Conservation (phyloP, 1,284 basidiomycete species). For the Cerrena zonata region DNA sequence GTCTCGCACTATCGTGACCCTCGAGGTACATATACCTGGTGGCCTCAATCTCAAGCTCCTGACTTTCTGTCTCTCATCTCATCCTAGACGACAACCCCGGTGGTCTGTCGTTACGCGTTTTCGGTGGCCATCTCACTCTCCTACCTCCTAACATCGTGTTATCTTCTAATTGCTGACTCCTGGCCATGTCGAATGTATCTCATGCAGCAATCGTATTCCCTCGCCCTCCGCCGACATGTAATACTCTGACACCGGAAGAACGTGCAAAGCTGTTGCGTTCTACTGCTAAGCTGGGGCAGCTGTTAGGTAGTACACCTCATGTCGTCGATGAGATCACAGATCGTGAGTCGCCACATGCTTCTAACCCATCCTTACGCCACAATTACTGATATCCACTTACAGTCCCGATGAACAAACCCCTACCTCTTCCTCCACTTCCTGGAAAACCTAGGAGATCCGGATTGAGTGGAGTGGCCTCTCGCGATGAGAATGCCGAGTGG, state of each 20-base stretch:
- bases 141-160: neutral
- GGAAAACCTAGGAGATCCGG: neutral
- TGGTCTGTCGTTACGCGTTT: neutral
- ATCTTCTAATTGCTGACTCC: neutral
- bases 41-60: neutral
- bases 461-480: neutral
- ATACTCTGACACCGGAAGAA: slow-evolving; percentile 47
- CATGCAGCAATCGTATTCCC: slow-evolving; percentile 37
- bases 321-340: slow-evolving; percentile 37
- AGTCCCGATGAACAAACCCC: neutral
- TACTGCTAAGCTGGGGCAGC: slow-evolving; percentile 54
- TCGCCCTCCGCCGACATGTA: slow-evolving; percentile 55
- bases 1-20: too few relatives aligned
- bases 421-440: neutral
- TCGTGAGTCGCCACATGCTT: slow-evolving; percentile 1
- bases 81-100: neutral
- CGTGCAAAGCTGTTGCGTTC: slow-evolving; percentile 52
- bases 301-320: slow-evolving; percentile 57
- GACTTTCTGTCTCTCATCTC: neutral
- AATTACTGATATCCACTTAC: neutral
- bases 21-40: neutral
- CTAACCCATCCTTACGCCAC: neutral
- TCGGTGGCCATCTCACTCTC: neutral
- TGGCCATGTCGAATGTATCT: neutral
- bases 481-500: neutral